Percentiles rank a stretch among this genome's conserved stretches.
Evolutionary conservation across 2,329 filamentous ascomycete genomes (phyloP).

Genomic region (Xylariaceae sp.): DNA sequence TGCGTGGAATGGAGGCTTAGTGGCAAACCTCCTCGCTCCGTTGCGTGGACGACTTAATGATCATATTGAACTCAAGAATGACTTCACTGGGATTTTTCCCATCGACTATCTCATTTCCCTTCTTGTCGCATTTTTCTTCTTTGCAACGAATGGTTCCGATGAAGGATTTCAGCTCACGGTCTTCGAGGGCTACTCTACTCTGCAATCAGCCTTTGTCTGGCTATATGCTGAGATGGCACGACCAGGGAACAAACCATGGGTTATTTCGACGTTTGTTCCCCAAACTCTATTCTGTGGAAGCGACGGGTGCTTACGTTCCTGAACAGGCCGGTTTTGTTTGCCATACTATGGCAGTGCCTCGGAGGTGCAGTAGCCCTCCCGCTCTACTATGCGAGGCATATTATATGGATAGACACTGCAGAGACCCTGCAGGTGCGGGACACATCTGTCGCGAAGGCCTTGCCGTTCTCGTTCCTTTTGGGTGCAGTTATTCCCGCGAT

Average conservation of each 20-base stretch:
- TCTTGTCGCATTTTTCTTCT: conserved; percentile 28
- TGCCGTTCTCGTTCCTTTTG: conserved; percentile 25
- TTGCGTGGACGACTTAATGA: conserved; percentile 21
- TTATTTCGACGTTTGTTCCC: conserved; percentile 18
- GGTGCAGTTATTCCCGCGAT: conserved; percentile 24
- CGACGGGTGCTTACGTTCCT: conserved; percentile 8
- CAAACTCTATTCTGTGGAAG: not conserved
- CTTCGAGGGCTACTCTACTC: conserved; percentile 25
- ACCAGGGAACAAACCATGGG: conserved; percentile 21
- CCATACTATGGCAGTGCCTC: conserved; percentile 23
- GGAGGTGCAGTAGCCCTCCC: conserved; percentile 28
- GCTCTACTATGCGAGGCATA: conserved; percentile 24
- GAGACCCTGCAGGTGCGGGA: conserved; percentile 16
- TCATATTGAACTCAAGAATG: conserved; percentile 19
- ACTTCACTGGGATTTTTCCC: conserved; percentile 25
- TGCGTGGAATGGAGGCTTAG: conserved; percentile 23
- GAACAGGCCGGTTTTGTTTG: conserved; percentile 24
- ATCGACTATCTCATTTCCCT: conserved; percentile 25
- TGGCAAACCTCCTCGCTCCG: conserved; percentile 21
- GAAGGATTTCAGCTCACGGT: conserved; percentile 24
- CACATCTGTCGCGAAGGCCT: conserved; percentile 14
- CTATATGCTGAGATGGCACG: conserved; percentile 25
- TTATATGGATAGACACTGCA: conserved; percentile 19
- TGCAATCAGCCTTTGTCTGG: conserved; percentile 29
- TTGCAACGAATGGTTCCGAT: conserved; percentile 24